Evolutionary conservation across 2,329 filamentous ascomycete genomes (phyloP), one percentile per base, ranked within the genome.

Genomic region (Alternaria panax): DNA sequence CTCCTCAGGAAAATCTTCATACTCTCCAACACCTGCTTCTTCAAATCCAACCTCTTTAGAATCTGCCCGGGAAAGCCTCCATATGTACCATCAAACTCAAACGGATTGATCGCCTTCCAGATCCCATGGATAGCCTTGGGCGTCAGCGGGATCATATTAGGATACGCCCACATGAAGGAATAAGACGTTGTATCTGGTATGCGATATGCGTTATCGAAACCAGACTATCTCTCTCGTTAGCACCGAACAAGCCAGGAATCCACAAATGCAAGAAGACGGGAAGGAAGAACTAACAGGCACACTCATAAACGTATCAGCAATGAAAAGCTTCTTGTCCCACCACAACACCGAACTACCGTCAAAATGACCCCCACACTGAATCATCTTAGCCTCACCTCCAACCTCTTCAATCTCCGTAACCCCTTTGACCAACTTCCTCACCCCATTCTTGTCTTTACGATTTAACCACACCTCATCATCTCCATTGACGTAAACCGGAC

Each of bases 301-400:
- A 24, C 88, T 90, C 64, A 92, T 83, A 47, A 95, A 84, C 3
- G 90, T 92, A 77, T 96, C 92, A 6, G 92, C 91, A 57, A 93
- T 84, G 59, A 94, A 84, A n/a, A 95, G 78, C 41, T 72, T 75
- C 50, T 54, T 58, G 41, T 76, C 71, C 76, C 86, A 91, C 24
- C 89, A 83, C 60, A 91, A 72, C 3, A 92, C 87, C 59, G 90
- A 78, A 64, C 88, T 91, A 0, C 92, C 92, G 0, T 90, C 89
- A 69, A 95, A 95, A 79, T 96, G 92, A 0, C 92, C 92, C 0
- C 91, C 91, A 0, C 89, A 82, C 75, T 92, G 92, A 51, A 94
- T 81, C 0, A 86, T 87, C 30, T 80, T 85, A 4, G 89, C 82
- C 18, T 58, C 55, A 0, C 64, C 54, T 0, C 34, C 22, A 0